Evolutionary conservation across 2,329 filamentous ascomycete species (phyloP).

Genomic region (Chaetomium globosum): DNA sequence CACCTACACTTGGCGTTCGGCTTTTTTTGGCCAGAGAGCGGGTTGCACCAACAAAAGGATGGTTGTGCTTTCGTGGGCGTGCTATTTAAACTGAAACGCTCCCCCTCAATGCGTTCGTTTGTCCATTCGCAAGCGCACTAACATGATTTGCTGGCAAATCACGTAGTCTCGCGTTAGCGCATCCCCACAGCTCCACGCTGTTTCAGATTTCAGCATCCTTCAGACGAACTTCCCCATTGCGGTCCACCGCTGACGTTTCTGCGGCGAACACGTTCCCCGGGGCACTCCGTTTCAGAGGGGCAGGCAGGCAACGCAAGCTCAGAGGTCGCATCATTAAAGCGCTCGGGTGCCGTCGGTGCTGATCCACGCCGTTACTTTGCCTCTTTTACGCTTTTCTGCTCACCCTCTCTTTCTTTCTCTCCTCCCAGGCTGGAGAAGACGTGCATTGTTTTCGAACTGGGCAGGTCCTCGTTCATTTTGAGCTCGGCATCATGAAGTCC

Average conservation of each 20-base stretch:
- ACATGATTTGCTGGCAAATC: neutral
- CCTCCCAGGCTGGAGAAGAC: conserved; percentile 14
- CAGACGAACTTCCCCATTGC: conserved; percentile 11
- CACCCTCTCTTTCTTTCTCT: neutral
- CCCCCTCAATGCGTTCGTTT: conserved; percentile 4
- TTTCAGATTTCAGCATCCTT: conserved; percentile 17
- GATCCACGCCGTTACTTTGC: neutral
- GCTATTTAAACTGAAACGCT: conserved; percentile 24
- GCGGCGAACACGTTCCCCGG: neutral
- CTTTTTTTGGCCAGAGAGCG: no score
- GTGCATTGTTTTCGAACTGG: neutral
- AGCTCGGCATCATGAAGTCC: conserved; percentile 21
- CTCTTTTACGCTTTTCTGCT: neutral
- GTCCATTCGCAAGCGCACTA: conserved; percentile 2
- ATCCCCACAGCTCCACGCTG: neutral
- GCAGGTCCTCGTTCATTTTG: conserved; percentile 2
- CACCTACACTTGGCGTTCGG: no score
- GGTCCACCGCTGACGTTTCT: conserved; percentile 5
- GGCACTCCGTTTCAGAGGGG: conserved; percentile 13
- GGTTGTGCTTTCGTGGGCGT: conserved; percentile 2
- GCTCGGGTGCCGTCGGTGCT: neutral
- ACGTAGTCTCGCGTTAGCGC: conserved; percentile 7
- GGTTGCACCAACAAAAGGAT: neutral
- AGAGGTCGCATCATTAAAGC: neutral
- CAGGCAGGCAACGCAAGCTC: neutral